Evolutionary conservation across 2,329 filamentous ascomycete species (phyloP).

Genomic region (Colletotrichum sp.): DNA sequence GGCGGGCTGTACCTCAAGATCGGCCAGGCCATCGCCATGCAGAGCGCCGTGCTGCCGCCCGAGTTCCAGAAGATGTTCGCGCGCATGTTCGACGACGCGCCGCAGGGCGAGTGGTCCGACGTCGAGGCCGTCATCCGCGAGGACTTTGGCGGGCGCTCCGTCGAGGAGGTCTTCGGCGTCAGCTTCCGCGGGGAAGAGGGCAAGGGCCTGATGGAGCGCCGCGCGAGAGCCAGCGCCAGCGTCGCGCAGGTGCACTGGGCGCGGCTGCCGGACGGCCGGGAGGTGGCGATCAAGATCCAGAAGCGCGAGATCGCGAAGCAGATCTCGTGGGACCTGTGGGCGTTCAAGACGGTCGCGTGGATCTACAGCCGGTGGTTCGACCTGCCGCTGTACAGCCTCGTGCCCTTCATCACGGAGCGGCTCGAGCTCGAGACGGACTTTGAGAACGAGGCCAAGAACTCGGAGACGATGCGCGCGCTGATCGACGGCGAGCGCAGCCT

Average conservation of each 20-base stretch:
- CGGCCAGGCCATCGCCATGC: slow-evolving; percentile 97
- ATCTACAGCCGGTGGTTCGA: slow-evolving; percentile 90
- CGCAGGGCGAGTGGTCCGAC: slow-evolving; percentile 87
- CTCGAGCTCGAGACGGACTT: slow-evolving; percentile 95
- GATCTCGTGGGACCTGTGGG: slow-evolving; percentile 94
- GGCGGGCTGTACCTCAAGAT: slow-evolving; percentile 97
- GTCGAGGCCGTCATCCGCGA: slow-evolving; percentile 84
- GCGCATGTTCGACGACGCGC: slow-evolving; percentile 97
- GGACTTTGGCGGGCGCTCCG: slow-evolving; percentile 83
- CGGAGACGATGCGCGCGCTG: slow-evolving; percentile 80
- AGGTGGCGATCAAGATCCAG: slow-evolving; percentile 96
- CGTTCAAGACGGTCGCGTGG: slow-evolving; percentile 86
- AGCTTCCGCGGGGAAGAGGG: slow-evolving; percentile 77
- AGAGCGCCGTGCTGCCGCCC: slow-evolving; percentile 89
- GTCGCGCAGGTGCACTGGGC: slow-evolving; percentile 99
- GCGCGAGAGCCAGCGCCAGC: slow-evolving; percentile 78
- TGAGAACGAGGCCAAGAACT: slow-evolving; percentile 87
- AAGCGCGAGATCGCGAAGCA: slow-evolving; percentile 93
- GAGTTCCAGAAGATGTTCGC: slow-evolving; percentile 97
- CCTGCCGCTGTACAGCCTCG: slow-evolving; percentile 87
- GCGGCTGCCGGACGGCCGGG: slow-evolving; percentile 79
- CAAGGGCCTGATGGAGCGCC: slow-evolving; percentile 66
- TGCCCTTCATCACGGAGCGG: slow-evolving; percentile 93
- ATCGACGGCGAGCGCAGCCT: slow-evolving; percentile 79
- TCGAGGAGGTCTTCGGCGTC: slow-evolving; percentile 92